Conservation (phyloP, 305 asterid genomes). For the Solanum hybrid region DNA sequence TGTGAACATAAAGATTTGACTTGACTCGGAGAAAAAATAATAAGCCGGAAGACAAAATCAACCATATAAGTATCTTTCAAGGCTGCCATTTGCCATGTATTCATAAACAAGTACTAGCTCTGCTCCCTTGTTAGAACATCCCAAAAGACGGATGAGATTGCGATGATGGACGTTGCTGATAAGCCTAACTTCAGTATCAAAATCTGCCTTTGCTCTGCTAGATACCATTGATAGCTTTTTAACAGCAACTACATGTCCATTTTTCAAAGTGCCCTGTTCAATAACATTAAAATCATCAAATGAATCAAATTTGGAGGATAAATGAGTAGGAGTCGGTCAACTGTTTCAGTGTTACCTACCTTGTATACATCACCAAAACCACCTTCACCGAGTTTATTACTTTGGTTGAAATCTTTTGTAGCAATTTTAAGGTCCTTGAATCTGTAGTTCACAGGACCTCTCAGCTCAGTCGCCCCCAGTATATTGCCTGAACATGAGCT, state of each 20-base stretch:
- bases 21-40: neutral
- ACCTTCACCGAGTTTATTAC: slow-evolving; percentile 77
- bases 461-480: slow-evolving; percentile 65
- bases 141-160: slow-evolving; percentile 68
- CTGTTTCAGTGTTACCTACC: slow-evolving; percentile 20
- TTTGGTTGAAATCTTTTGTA: slow-evolving; percentile 56
- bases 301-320: neutral
- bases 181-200: slow-evolving; percentile 72
- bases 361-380: slow-evolving; percentile 79
- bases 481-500: slow-evolving; percentile 28
- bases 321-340: neutral
- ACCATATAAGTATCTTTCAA: slow-evolving; percentile 68
- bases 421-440: slow-evolving; percentile 57
- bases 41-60: neutral
- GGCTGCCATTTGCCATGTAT: slow-evolving; percentile 83
- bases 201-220: slow-evolving; percentile 58
- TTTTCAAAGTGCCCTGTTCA: slow-evolving; percentile 60
- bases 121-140: slow-evolving; percentile 63
- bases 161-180: slow-evolving; percentile 89
- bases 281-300: neutral
- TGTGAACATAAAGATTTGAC: neutral
- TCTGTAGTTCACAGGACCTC: slow-evolving; percentile 57
- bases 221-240: slow-evolving; percentile 47
- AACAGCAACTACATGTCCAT: slow-evolving; percentile 63
- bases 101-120: slow-evolving; percentile 65